Percentiles rank a stretch among this genome's conserved stretches.
These are phyloP conservation scores for Breviolum minutum DNA, from an alignment of 73 alveolate genomes.

Conservation along the genomic window DNA sequence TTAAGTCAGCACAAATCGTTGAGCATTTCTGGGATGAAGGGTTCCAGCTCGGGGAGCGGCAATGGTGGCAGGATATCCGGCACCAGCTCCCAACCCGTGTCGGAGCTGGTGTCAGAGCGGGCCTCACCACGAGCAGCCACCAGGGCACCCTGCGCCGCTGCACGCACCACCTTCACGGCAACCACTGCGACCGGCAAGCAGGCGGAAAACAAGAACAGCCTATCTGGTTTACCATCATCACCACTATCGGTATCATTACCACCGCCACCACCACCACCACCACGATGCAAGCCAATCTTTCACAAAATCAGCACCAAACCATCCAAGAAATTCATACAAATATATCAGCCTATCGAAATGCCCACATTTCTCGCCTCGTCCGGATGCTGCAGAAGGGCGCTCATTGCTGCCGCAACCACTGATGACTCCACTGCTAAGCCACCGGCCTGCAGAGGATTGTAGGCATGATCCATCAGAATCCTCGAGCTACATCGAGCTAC, in stretches of 20 bases:
- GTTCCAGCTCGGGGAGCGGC: neutral
- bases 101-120: too few species aligned
- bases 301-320: too few species aligned
- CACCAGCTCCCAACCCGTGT: slow-evolving; percentile 16
- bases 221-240: too few species aligned
- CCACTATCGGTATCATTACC: too few species aligned
- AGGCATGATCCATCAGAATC: neutral
- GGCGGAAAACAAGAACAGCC: too few species aligned
- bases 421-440: neutral
- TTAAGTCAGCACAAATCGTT: too few species aligned
- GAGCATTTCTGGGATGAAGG: neutral
- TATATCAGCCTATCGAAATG: neutral
- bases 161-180: slow-evolving; percentile 2
- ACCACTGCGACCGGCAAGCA: too few species aligned
- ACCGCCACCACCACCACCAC: too few species aligned
- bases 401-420: neutral
- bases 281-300: too few species aligned
- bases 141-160: neutral
- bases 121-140: neutral
- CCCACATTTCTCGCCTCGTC: neutral
- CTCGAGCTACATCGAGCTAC: neutral
- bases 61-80: neutral
- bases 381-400: slow-evolving; percentile 12
- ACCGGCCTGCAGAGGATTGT: too few species aligned
- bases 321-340: neutral